phyloP scores from a whole-genome alignment of 768 basidiomycete species.

The Pholiota molesta region DNA sequence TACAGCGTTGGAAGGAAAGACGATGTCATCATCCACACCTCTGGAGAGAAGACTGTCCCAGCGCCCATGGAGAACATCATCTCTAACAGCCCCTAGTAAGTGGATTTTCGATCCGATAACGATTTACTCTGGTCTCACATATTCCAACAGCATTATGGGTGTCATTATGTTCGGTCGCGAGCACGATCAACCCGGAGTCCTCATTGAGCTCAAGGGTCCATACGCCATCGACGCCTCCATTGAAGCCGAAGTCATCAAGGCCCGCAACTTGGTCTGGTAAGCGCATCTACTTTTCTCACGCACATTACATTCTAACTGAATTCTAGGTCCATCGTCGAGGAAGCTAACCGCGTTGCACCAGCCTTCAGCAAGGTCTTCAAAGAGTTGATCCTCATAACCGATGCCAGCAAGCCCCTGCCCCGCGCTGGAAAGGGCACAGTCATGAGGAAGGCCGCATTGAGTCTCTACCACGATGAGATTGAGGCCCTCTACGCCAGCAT shows the following conservation, averaged over 20 bases:
- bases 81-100: constrained; percentile 30
- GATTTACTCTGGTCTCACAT: neutral
- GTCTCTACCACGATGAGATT: constrained; percentile 30
- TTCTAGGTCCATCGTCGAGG: constrained; percentile 41
- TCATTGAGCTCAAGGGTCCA: constrained; percentile 33
- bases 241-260: constrained; percentile 24
- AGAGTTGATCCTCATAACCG: constrained; percentile 53
- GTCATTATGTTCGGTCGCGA: constrained; percentile 48
- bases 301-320: neutral
- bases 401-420: constrained; percentile 40
- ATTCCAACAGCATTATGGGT: constrained; percentile 24
- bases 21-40: constrained; percentile 40
- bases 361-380: constrained; percentile 50
- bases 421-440: constrained; percentile 53
- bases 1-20: constrained; percentile 43
- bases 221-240: constrained; percentile 30
- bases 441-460: constrained; percentile 45
- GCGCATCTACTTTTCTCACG: neutral
- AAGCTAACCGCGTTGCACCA: constrained; percentile 47
- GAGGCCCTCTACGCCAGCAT: neutral
- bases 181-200: constrained; percentile 34
- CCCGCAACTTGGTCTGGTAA: constrained; percentile 41
- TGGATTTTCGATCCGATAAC: neutral
- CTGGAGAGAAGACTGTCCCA: constrained; percentile 42
- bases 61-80: constrained; percentile 35